Percentiles rank a stretch among this genome's conserved stretches.
phyloP scores from a whole-genome alignment of 2,329 filamentous ascomycete species.

The Coniella lustricola region DNA sequence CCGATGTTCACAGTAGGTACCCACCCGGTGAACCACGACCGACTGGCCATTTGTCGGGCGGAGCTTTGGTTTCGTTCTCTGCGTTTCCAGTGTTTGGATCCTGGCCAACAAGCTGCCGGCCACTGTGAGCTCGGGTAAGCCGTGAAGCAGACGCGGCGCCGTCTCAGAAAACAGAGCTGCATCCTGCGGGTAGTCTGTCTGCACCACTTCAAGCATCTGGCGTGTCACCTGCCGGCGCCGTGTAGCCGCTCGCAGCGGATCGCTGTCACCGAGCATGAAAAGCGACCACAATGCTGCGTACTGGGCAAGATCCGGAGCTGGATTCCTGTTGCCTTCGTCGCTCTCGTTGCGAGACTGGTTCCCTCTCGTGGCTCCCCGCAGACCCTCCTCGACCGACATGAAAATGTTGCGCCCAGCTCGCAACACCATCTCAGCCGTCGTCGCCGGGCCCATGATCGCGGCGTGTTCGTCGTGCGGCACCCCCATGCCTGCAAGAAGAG shows the following conservation, averaged over 20 bases:
- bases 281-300: slow-evolving; percentile 16
- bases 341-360: background rate
- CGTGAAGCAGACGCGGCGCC: background rate
- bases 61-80: background rate
- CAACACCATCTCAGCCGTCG: slow-evolving; percentile 47
- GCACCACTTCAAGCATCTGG: slow-evolving; percentile 9
- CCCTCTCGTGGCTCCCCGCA: slow-evolving; percentile 14
- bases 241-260: background rate
- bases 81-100: too few species aligned
- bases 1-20: slow-evolving; percentile 54
- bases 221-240: slow-evolving; percentile 8
- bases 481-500: background rate
- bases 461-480: slow-evolving; percentile 1
- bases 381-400: slow-evolving; percentile 47
- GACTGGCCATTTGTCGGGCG: background rate
- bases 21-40: slow-evolving; percentile 37
- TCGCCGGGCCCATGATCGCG: slow-evolving; percentile 42
- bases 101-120: too few species aligned
- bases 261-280: slow-evolving; percentile 11
- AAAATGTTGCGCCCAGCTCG: slow-evolving; percentile 60
- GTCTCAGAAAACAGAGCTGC: slow-evolving; percentile 2
- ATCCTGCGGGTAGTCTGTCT: slow-evolving; percentile 16
- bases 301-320: slow-evolving; percentile 12
- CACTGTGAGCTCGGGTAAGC: background rate
- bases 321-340: background rate